These are phyloP conservation scores for Mortierella sp. DNA, from an alignment of 371 early-diverging fungal genomes.

Conservation along the genomic window DNA sequence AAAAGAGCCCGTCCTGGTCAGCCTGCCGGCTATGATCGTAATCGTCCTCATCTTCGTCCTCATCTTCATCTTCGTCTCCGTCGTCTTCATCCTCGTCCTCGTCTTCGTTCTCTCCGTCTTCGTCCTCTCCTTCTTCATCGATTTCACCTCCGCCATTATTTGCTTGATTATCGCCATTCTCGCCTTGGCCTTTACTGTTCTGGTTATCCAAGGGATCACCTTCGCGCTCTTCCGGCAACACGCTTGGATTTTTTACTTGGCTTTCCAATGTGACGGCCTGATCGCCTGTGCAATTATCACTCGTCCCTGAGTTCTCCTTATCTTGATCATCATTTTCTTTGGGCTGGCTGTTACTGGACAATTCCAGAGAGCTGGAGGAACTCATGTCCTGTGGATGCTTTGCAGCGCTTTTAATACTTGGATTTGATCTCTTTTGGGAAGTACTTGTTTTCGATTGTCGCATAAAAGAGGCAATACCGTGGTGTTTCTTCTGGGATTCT, in stretches of 20 bases:
- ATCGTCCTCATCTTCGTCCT: conserved; percentile 55
- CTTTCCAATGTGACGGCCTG: conserved; percentile 3
- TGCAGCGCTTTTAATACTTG: conserved; percentile 14
- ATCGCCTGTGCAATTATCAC: neutral
- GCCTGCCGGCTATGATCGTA: conserved; percentile 32
- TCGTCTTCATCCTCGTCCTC: conserved; percentile 55
- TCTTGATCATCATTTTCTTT: neutral
- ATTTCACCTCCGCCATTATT: conserved; percentile 21
- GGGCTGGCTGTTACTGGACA: neutral
- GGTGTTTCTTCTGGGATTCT: conserved; percentile 19
- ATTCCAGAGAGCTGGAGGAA: conserved; percentile 5
- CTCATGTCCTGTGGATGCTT: conserved; percentile 8
- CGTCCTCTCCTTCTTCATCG: conserved; percentile 35
- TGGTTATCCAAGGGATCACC: neutral
- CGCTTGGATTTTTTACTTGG: neutral
- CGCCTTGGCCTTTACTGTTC: neutral
- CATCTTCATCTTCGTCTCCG: conserved; percentile 62
- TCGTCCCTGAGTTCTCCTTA: conserved; percentile 3
- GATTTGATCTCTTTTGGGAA: conserved; percentile 47
- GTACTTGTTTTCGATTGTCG: conserved; percentile 56
- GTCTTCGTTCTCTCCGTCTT: conserved; percentile 44
- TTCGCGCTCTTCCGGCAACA: neutral
- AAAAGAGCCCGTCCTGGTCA: conserved; percentile 59
- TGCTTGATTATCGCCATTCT: neutral
- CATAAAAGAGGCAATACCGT: conserved; percentile 38